Evolutionary conservation across 2,329 filamentous ascomycete genomes (phyloP).

Genomic region (Fusarium guadeloupense): DNA sequence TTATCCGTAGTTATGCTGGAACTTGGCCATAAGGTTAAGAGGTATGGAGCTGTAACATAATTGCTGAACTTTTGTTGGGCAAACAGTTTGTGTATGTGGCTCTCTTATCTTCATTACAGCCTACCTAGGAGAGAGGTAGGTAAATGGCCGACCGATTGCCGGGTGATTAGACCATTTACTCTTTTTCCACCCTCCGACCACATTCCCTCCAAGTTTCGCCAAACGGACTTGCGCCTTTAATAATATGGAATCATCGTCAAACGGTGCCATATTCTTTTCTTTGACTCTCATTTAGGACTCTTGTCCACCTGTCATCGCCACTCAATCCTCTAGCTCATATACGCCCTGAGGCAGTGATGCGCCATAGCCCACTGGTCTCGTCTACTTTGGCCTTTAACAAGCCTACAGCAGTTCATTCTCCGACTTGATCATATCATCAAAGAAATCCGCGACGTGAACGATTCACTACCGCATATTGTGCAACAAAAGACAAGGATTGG

Average conservation of each 20-base stretch:
- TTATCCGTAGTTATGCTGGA: constrained; percentile 17
- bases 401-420: constrained; percentile 3
- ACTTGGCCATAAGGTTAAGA: constrained; percentile 23
- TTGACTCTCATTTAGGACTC: background rate
- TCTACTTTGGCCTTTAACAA: constrained; percentile 5
- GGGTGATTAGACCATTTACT: constrained; percentile 7
- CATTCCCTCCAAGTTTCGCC: constrained; percentile 2
- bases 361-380: constrained; percentile 6
- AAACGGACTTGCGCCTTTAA: constrained; percentile 17
- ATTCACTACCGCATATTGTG: constrained; percentile 6
- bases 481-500: constrained; percentile 10
- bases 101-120: constrained; percentile 34
- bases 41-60: constrained; percentile 24
- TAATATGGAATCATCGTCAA: constrained; percentile 15
- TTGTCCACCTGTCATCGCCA: background rate
- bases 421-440: constrained; percentile 10
- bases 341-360: constrained; percentile 19
- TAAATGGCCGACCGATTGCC: constrained; percentile 23
- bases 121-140: constrained; percentile 5
- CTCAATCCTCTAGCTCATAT: background rate
- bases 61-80: constrained; percentile 26
- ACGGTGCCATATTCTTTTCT: background rate
- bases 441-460: background rate
- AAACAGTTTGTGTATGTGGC: constrained; percentile 20
- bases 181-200: constrained; percentile 7